Percentiles rank a stretch among this genome's conserved stretches.
Conservation (phyloP, 371 early-diverging fungal genomes). For the Mucor irregularis region DNA sequence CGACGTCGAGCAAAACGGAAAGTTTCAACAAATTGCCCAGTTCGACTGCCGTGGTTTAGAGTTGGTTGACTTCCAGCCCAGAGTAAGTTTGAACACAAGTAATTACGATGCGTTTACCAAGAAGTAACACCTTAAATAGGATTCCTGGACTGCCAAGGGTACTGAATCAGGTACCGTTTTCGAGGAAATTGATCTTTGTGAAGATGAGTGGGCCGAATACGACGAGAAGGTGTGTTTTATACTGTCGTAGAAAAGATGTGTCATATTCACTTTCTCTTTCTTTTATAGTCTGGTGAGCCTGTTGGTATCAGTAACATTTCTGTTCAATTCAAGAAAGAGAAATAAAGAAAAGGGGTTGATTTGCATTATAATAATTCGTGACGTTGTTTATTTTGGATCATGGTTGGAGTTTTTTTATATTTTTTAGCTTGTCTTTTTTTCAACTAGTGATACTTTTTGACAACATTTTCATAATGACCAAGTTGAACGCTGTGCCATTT, state of each 20-base stretch:
- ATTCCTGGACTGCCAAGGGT: slow-evolving; percentile 75
- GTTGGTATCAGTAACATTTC: slow-evolving; percentile 47
- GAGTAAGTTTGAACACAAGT: slow-evolving; percentile 42
- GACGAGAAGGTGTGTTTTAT: slow-evolving; percentile 86
- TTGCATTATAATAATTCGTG: no score
- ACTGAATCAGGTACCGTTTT: slow-evolving; percentile 73
- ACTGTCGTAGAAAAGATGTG: no score
- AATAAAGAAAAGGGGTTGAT: slow-evolving; percentile 37
- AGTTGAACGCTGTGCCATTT: slow-evolving; percentile 38
- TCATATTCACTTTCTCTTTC: no score
- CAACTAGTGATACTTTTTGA: no score
- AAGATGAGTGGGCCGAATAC: slow-evolving; percentile 90
- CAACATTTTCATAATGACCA: slow-evolving; percentile 11
- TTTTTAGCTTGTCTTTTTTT: no score
- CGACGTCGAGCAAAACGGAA: slow-evolving; percentile 56
- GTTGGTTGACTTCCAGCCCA: slow-evolving; percentile 77
- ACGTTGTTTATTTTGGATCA: no score
- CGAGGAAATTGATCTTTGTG: slow-evolving; percentile 79
- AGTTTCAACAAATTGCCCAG: slow-evolving; percentile 64
- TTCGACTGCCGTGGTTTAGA: slow-evolving; percentile 90
- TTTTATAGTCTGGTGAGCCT: slow-evolving; percentile 46
- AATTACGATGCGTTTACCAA: not conserved
- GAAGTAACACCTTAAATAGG: slow-evolving; percentile 34
- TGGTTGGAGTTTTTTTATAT: no score
- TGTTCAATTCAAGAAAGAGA: slow-evolving; percentile 47